Evolutionary conservation across 2,329 filamentous ascomycete genomes (phyloP), one percentile per base, ranked within the genome.

Genomic region (Alternaria alternata): DNA sequence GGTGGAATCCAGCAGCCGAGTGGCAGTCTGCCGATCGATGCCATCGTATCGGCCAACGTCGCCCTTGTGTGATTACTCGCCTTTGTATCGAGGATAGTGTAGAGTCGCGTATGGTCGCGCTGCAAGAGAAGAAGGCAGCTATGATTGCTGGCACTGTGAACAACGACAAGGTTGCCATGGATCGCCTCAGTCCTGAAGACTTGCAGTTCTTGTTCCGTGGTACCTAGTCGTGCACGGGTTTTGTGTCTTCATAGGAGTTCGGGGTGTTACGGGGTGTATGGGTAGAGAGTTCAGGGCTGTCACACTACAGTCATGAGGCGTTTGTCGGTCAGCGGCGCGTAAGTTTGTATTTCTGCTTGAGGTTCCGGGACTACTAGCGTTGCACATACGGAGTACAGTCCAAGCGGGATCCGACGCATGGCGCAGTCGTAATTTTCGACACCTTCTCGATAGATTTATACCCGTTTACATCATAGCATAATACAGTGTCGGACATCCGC

Each of bases 1-100:
- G 95, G 95, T 99, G 95, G 95, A 98, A 98, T 70, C 95, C 95
- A n/a, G 94, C 94, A n/a, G 94, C 94, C 0, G 95, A 99, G 81
- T 99, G 95, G 95, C 95, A 99, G 80, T 95, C 91, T 63, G 95
- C 95, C 3, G 95, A 99, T 65, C 81, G 83, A 49, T 84, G 82
- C 68, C 95, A 98, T 80, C 93, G 95, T 57, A 99, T 98, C 69
- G 95, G 95, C 32, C 95, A 99, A 82, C 92, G 89, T 47, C 91
- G 95, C 7, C 94, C 94, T 28, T 98, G 95, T 76, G 92, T 92
- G 36, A 96, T 99, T 70, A 98, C 94, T 1, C 89, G 95, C 28
- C 87, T 99, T 11, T 96, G 93, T 75, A 97, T 99, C 63, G 94
- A 99, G 77, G 95, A 99, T 76, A 96, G 92, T 1, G 94, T 99